These are phyloP conservation scores for Chrysoporthe austroafricana DNA, from an alignment of 2,329 filamentous ascomycete species.

Conservation along the genomic window DNA sequence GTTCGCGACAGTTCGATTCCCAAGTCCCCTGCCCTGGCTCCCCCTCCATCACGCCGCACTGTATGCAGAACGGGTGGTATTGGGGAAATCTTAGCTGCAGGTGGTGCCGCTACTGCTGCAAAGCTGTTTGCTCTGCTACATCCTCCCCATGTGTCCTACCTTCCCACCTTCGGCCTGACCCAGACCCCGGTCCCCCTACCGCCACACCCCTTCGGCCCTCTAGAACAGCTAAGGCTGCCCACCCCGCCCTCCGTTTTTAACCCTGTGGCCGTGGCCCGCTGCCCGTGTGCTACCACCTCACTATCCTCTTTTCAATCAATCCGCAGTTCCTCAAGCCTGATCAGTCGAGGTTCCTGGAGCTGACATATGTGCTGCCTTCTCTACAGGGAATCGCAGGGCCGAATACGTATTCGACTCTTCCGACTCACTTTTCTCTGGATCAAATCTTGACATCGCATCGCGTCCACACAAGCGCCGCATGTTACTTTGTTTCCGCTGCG, in stretches of 20 bases:
- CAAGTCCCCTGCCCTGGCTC: conserved; percentile 21
- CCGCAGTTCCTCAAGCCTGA: conserved; percentile 52
- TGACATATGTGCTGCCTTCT: conserved; percentile 45
- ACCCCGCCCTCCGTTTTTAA: conserved; percentile 41
- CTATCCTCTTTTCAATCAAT: conserved; percentile 56
- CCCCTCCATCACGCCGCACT: conserved; percentile 21
- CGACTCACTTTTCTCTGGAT: conserved; percentile 6
- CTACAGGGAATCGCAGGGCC: conserved; percentile 44
- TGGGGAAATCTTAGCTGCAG: conserved; percentile 32
- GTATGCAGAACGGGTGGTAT: conserved; percentile 29
- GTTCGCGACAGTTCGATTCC: conserved; percentile 31
- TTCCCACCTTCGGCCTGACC: conserved; percentile 37
- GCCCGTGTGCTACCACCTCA: conserved; percentile 53
- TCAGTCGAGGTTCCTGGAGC: conserved; percentile 45
- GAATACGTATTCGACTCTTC: conserved; percentile 39
- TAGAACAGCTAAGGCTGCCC: conserved; percentile 30
- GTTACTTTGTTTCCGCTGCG: conserved; percentile 13
- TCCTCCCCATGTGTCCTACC: conserved; percentile 30
- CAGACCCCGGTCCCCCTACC: conserved; percentile 25
- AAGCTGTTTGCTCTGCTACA: conserved; percentile 24
- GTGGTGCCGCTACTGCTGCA: conserved; percentile 30
- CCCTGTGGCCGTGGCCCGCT: conserved; percentile 46
- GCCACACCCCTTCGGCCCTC: conserved; percentile 23
- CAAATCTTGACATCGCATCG: conserved; percentile 19
- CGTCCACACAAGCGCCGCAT: conserved; percentile 5